phyloP scores from a whole-genome alignment of 2,329 filamentous ascomycete species.

The Cordyceps cicadae region DNA sequence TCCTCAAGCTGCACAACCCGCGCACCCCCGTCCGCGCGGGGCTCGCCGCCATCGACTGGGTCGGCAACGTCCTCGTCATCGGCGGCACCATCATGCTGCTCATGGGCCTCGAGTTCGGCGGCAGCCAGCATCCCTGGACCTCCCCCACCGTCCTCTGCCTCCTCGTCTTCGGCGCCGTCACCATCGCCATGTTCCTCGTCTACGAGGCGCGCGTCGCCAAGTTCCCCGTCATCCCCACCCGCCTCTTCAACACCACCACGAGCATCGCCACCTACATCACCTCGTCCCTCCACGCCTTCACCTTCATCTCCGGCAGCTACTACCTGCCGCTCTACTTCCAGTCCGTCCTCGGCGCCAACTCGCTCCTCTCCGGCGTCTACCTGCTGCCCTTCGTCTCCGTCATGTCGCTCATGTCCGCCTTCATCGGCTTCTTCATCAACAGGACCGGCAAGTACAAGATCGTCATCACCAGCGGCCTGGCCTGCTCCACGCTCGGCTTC shows the following conservation, averaged over 20 bases:
- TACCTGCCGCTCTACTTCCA: slow-evolving; percentile 84
- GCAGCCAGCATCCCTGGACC: slow-evolving; percentile 64
- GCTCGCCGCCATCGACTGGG: slow-evolving; percentile 54
- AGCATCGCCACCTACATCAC: slow-evolving; percentile 58
- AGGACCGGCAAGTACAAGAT: slow-evolving; percentile 59
- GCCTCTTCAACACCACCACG: slow-evolving; percentile 57
- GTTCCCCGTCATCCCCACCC: slow-evolving; percentile 70
- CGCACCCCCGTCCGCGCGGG: slow-evolving; percentile 54
- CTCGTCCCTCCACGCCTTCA: slow-evolving; percentile 65
- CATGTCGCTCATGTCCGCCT: slow-evolving; percentile 54
- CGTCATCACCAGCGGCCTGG: slow-evolving; percentile 50
- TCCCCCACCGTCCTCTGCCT: slow-evolving; percentile 70
- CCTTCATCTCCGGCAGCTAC: slow-evolving; percentile 71
- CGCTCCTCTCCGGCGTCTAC: slow-evolving; percentile 67
- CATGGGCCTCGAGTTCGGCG: slow-evolving; percentile 78
- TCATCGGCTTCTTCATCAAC: slow-evolving; percentile 48
- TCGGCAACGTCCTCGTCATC: slow-evolving; percentile 51
- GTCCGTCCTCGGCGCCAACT: slow-evolving; percentile 57
- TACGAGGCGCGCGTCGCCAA: slow-evolving; percentile 66
- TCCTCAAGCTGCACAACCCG: slow-evolving; percentile 61
- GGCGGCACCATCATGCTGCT: slow-evolving; percentile 79
- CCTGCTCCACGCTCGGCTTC: slow-evolving; percentile 54
- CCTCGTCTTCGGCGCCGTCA: slow-evolving; percentile 61
- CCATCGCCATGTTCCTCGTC: slow-evolving; percentile 57
- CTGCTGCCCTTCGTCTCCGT: slow-evolving; percentile 62